A percentile compares a stretch with the other conserved stretches of the same genome.
Conservation (phyloP, 768 basidiomycete species). For the Solioccasus polychromus region DNA sequence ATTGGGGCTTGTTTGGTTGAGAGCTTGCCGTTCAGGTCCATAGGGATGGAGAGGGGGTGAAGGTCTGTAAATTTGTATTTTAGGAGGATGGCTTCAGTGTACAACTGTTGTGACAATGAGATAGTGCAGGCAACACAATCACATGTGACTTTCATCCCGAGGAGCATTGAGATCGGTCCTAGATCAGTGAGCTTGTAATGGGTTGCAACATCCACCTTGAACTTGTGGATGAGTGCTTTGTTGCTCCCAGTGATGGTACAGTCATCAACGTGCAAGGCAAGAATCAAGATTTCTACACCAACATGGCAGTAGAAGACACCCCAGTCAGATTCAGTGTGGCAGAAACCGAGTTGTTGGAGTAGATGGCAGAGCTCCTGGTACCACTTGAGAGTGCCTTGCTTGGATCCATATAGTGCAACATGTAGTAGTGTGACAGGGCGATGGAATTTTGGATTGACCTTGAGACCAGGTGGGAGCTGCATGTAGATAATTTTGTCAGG, state of each 20-base stretch:
- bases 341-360: background rate
- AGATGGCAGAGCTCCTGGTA: background rate
- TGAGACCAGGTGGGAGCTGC: constrained; percentile 1
- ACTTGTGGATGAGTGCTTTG: background rate
- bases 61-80: background rate
- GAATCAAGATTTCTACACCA: background rate
- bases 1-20: background rate
- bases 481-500: constrained; percentile 8
- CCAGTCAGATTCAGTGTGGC: background rate
- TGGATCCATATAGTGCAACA: background rate
- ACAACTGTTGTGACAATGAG: background rate
- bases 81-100: background rate
- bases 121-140: background rate
- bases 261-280: constrained; percentile 1
- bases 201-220: background rate
- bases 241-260: background rate
- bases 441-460: background rate
- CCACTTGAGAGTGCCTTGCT: constrained; percentile 6
- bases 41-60: background rate
- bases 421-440: background rate
- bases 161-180: background rate
- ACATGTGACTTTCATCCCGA: background rate
- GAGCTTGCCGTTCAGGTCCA: background rate
- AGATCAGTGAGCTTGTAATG: background rate
- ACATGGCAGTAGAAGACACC: background rate